Conservation (phyloP, 2,329 filamentous ascomycete species). For the Fusarium incarnatum region DNA sequence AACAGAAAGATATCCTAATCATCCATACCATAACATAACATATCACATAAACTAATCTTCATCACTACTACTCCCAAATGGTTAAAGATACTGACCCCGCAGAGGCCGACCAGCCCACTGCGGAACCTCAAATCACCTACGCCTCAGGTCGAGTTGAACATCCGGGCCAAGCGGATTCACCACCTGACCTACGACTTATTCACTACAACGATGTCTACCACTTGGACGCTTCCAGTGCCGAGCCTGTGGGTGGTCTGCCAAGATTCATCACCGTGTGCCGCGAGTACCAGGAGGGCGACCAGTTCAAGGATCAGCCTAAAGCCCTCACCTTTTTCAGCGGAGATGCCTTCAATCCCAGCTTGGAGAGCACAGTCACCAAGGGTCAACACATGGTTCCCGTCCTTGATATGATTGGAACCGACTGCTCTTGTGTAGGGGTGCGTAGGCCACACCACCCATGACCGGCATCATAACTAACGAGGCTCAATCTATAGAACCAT, state of each 20-base stretch:
- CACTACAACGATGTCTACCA: conserved; percentile 98
- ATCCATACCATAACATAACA: background rate
- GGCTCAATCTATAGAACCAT: conserved; percentile 71
- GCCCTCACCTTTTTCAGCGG: conserved; percentile 88
- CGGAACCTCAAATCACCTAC: conserved; percentile 47
- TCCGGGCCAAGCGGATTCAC: conserved; percentile 32
- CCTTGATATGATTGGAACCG: conserved; percentile 80
- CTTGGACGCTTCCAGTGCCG: conserved; percentile 78
- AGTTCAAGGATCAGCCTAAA: conserved; percentile 71
- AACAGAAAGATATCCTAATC: background rate
- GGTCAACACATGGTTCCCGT: conserved; percentile 90
- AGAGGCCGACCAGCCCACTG: conserved; percentile 37
- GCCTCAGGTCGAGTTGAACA: conserved; percentile 42
- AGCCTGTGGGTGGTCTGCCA: conserved; percentile 84
- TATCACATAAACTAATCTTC: background rate
- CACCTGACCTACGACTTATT: conserved; percentile 80
- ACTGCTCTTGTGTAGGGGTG: conserved; percentile 85
- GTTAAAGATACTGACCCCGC: conserved; percentile 28
- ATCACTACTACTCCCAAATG: conserved; percentile 22
- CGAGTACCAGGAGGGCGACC: conserved; percentile 74
- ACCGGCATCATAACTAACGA: conserved; percentile 21
- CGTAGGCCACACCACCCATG: conserved; percentile 51
- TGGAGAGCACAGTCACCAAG: conserved; percentile 91
- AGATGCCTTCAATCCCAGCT: conserved; percentile 90
- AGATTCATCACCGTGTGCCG: conserved; percentile 84